Percentiles rank a stretch among this genome's conserved stretches.
These are phyloP conservation scores for Malus sylvestris DNA, from an alignment of 306 rosid species.

Conservation along the genomic window DNA sequence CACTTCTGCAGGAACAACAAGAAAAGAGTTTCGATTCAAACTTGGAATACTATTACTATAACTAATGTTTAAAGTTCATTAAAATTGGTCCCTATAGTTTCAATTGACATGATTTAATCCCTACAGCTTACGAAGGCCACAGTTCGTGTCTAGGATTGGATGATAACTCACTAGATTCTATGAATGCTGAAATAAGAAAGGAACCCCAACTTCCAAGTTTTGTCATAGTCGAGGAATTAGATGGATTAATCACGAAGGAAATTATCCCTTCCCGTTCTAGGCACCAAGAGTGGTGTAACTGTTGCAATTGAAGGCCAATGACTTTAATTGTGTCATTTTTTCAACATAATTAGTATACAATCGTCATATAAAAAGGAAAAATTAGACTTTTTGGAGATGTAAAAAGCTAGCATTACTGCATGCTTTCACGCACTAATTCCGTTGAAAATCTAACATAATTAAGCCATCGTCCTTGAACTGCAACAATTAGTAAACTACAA, in stretches of 20 bases:
- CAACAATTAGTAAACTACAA: neutral
- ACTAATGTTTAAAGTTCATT: neutral
- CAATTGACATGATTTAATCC: no score
- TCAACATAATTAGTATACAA: no score
- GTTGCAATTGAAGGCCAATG: no score
- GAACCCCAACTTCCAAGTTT: neutral
- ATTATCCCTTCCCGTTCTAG: no score
- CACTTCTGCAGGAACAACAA: neutral
- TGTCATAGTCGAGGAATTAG: neutral
- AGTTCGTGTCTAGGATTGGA: neutral
- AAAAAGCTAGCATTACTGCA: no score
- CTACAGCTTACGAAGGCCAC: neutral
- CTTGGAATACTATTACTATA: neutral
- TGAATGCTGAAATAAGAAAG: neutral
- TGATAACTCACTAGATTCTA: neutral
- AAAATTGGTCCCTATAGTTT: no score
- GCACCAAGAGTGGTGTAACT: no score
- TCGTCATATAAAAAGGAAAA: no score
- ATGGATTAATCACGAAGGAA: neutral
- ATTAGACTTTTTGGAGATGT: no score
- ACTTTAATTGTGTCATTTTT: no score
- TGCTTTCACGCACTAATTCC: no score
- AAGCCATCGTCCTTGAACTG: neutral
- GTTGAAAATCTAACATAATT: no score
- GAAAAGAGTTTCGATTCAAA: neutral